Evolutionary conservation across 148 eudicot species (phyloP).

Genomic region (Rhododendron kiyosumense): DNA sequence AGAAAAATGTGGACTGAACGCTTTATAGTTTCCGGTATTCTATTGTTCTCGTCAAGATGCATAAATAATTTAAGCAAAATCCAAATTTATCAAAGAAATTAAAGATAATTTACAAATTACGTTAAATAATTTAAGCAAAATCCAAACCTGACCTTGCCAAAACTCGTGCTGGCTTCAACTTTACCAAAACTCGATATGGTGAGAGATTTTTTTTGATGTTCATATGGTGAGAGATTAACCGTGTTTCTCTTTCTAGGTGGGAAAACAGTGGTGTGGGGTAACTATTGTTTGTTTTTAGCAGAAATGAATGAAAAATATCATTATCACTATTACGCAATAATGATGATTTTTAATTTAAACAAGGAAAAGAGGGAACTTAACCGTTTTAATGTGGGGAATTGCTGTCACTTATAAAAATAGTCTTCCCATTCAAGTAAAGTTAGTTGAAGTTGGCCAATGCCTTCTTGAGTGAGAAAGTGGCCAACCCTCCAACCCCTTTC

Average conservation of each 20-base stretch:
- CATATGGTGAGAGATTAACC: background rate
- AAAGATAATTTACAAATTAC: background rate
- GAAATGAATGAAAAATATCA: background rate
- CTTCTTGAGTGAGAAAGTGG: conserved; percentile 52
- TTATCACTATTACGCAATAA: background rate
- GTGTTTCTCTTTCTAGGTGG: background rate
- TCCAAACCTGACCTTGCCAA: no score
- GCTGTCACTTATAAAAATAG: conserved; percentile 32
- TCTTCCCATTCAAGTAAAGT: conserved; percentile 67
- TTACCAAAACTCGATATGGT: background rate
- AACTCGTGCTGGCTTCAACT: no score
- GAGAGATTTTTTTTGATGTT: no score
- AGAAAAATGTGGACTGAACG: no score
- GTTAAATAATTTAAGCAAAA: background rate
- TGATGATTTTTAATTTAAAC: background rate
- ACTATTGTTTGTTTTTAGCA: background rate
- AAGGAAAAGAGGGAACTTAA: conserved; percentile 20
- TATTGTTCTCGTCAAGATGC: background rate
- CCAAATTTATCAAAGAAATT: background rate
- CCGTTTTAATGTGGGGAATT: conserved; percentile 24
- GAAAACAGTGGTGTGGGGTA: background rate
- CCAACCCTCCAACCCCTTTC: conserved; percentile 30
- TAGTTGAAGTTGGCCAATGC: conserved; percentile 45
- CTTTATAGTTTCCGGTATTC: background rate
- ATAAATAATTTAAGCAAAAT: background rate